Base-by-base conservation (phyloP, 306 rosid species). In the Sesbania bispinosa region DNA sequence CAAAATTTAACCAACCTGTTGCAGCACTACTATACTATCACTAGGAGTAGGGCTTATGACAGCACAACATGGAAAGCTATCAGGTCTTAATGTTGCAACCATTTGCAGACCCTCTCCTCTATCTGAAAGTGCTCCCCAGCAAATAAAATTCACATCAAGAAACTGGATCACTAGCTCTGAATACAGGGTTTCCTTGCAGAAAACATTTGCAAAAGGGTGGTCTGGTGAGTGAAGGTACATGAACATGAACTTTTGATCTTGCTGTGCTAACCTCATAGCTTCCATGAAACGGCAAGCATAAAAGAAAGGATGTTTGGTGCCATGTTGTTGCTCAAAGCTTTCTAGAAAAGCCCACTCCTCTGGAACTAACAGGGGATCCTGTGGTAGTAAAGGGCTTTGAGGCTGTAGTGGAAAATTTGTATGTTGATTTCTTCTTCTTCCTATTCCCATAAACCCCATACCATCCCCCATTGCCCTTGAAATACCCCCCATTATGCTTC, bases 131-230 rank as follows among this genome's bases (percentile, higher is more conserved):
- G 71, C 92, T 19, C 92, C 96, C 96, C 98, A 88, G 47, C 83
- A 88, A 52, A 84, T 84, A 76, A 92, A 90, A 45, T 93, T 93
- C 48, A 92, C 88, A 38, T 88, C 96, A 62, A 93, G 96, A 79
- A 82, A 88, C 77, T 90, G 86, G 7, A 69, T 85, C 21, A 83
- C 93, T 0, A 84, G 70, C 70, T 90, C 93, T 0, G 92, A 85
- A 74, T 92, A 79, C 32, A 88, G 59, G 1, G 96, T 86, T 23
- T 80, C 93, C 71, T 74, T 82, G 55, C 98, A 88, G 82, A 90
- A 90, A 10, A 64, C 67, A 15, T 73, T 78, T 2, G 91, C 79
- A 59, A 83, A 88, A 45, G 91, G 93, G 81, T 85, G 88, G 35
- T 90, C 88, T 2, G 84, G 90, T 2, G 93, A 88, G 67, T 93